phyloP scores from a whole-genome alignment of 257 asterid species.

The Primulina eburnea region DNA sequence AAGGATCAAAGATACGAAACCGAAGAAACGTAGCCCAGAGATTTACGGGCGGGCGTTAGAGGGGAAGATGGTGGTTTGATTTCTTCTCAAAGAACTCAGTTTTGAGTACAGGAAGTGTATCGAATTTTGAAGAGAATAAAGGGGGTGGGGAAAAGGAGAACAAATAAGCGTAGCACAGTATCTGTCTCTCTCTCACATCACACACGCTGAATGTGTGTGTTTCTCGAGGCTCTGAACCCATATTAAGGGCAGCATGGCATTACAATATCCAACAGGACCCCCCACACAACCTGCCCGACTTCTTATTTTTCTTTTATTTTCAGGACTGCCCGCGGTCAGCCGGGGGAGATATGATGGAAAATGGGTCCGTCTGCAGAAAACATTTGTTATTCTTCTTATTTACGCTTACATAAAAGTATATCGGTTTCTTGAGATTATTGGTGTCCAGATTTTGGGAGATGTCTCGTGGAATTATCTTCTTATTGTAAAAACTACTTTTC shows the following conservation, averaged over 20 bases:
- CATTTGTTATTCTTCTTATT: no score
- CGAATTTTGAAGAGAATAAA: slow-evolving; percentile 79
- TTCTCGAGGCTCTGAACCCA: neutral
- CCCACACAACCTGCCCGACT: neutral
- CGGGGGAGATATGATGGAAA: no score
- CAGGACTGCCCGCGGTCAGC: neutral
- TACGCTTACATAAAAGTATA: no score
- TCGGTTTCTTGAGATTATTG: no score
- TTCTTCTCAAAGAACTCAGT: slow-evolving; percentile 48
- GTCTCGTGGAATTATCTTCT: neutral
- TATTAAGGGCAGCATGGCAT: neutral
- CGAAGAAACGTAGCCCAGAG: slow-evolving; percentile 28
- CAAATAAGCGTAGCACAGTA: neutral
- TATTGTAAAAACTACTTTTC: neutral
- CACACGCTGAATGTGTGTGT: neutral
- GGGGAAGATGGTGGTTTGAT: slow-evolving; percentile 19
- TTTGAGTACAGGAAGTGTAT: slow-evolving; percentile 55
- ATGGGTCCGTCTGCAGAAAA: no score
- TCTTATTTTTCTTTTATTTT: neutral
- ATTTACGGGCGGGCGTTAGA: slow-evolving; percentile 24
- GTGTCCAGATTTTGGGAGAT: no score
- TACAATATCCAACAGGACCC: neutral
- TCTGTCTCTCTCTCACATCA: neutral
- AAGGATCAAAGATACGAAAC: slow-evolving; percentile 29
- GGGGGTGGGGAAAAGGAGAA: slow-evolving; percentile 30